Percentiles rank a stretch among this genome's conserved stretches.
These are phyloP conservation scores for Podospora bellae-mahoneyi DNA, from an alignment of 495 filamentous ascomycete species.

Conservation along the genomic window DNA sequence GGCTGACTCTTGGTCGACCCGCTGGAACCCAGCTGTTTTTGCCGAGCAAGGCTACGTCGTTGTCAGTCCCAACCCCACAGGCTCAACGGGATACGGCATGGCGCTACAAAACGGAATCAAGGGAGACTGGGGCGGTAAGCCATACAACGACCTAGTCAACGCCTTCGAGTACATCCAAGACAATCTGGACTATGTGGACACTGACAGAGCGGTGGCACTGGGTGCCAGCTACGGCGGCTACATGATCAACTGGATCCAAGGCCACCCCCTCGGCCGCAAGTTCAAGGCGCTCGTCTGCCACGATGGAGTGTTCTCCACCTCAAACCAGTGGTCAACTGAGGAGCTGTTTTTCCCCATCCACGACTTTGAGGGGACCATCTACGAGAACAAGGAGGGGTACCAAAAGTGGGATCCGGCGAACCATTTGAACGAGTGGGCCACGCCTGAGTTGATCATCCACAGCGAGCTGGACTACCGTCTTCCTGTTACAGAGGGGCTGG, in stretches of 20 bases:
- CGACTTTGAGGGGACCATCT: constrained; percentile 76
- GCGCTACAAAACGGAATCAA: constrained; percentile 71
- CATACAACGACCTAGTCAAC: constrained; percentile 77
- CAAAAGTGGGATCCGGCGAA: constrained; percentile 77
- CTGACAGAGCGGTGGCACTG: constrained; percentile 68
- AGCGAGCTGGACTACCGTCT: constrained; percentile 89
- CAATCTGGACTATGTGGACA: constrained; percentile 73
- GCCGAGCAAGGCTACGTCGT: constrained; percentile 90
- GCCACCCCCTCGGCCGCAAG: constrained; percentile 64
- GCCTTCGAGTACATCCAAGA: constrained; percentile 74
- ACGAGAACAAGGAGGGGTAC: constrained; percentile 69
- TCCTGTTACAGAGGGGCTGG: constrained; percentile 76
- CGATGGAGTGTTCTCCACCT: constrained; percentile 82
- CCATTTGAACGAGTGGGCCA: constrained; percentile 67
- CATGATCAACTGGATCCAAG: constrained; percentile 81
- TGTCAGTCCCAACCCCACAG: constrained; percentile 84
- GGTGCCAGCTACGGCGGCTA: constrained; percentile 87
- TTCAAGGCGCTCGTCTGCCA: constrained; percentile 91
- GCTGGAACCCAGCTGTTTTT: constrained; percentile 90
- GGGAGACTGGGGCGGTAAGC: constrained; percentile 71
- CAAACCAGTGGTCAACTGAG: constrained; percentile 69
- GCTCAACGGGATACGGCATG: constrained; percentile 83
- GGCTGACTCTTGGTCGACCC: constrained; percentile 77
- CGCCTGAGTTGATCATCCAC: constrained; percentile 86
- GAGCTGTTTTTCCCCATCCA: constrained; percentile 88